Evolutionary conservation across 2,329 filamentous ascomycete genomes (phyloP), one percentile per base, ranked within the genome.

Genomic region (Diplodia corticola): DNA sequence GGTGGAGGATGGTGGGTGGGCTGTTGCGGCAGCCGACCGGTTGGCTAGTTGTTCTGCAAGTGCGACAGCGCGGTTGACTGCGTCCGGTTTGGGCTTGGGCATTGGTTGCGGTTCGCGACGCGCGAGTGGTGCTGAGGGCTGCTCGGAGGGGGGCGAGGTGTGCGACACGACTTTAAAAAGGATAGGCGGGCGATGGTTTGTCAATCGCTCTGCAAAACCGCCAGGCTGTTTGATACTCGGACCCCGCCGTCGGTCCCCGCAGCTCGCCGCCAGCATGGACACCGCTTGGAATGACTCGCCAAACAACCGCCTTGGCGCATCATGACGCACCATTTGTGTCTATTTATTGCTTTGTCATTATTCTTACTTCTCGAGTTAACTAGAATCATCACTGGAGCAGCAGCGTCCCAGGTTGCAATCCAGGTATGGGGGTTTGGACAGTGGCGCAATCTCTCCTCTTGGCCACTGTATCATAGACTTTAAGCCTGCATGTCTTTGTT

Each of bases 261-360:
- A 49, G 57, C 17, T 61, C 57, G n/a, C 44, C 57, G 44, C 57
- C 57, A 61, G 57, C 57, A 49, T 61, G 30, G 44, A 61, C 57
- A 35, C 57, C 44, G 15, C n/a, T 46, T 9, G 12, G 12, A 49
- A 46, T 61, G 57, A 61, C 57, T 61, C 57, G 57, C 40, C 57
- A 15, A 17, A 17, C 57, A 49, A 49, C 48, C 33, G 48, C 35
- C 57, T 49, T 61, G 57, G 24, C 40, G 5, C 40, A 49, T 60
- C 57, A 60, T 60, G 57, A 15, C 44, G 20, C 40, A 46, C 33
- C 33, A 28, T 28, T 49, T 49, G 44, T 17, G 44, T 12, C 28
- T 49, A 40, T 49, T 61, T 61, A n/a, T 33, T 61, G 57, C 57
- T 61, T 61, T 61, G 57, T 61, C 57, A 61, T 49, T 48, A 61